Conservation (phyloP, 2,329 filamentous ascomycete genomes). For the Tolypocladium guangdongense region DNA sequence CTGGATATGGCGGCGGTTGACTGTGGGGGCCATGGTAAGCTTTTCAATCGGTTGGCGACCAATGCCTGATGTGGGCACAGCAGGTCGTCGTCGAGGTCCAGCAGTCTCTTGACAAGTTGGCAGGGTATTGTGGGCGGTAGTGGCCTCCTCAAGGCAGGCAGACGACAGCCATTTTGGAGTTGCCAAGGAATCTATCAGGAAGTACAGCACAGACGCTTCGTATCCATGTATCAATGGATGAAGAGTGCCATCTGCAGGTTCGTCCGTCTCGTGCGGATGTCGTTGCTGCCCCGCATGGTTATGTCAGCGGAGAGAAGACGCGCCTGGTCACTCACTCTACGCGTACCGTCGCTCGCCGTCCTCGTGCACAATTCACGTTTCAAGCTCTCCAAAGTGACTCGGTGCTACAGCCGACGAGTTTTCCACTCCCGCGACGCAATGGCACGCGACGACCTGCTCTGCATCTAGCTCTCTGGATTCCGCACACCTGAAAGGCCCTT, state of each 20-base stretch:
- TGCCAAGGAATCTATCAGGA: too few species aligned
- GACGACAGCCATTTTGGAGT: not conserved
- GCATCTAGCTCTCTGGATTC: not conserved
- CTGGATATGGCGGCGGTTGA: slow-evolving; percentile 36
- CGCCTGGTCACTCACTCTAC: not conserved
- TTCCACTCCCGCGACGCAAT: not conserved
- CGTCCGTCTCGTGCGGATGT: too few species aligned
- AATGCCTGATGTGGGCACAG: not conserved
- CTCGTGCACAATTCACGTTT: not conserved
- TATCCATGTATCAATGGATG: not conserved
- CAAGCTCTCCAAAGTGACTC: not conserved
- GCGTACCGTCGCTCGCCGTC: not conserved
- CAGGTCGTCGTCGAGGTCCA: too few species aligned
- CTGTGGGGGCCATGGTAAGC: slow-evolving; percentile 12
- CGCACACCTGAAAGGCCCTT: not conserved
- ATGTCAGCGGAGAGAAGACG: not conserved
- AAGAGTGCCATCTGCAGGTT: not conserved
- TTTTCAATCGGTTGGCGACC: not conserved
- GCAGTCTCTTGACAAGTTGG: too few species aligned
- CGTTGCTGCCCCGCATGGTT: too few species aligned
- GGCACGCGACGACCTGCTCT: not conserved
- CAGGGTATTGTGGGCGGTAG: not conserved
- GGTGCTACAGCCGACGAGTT: not conserved
- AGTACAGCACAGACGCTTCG: not conserved
- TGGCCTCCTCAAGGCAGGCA: not conserved